A percentile compares a stretch with the other conserved stretches of the same genome.
Evolutionary conservation across 192 early-diverging fungal species (phyloP).

Genomic region (Entomortierella chlamydospora): DNA sequence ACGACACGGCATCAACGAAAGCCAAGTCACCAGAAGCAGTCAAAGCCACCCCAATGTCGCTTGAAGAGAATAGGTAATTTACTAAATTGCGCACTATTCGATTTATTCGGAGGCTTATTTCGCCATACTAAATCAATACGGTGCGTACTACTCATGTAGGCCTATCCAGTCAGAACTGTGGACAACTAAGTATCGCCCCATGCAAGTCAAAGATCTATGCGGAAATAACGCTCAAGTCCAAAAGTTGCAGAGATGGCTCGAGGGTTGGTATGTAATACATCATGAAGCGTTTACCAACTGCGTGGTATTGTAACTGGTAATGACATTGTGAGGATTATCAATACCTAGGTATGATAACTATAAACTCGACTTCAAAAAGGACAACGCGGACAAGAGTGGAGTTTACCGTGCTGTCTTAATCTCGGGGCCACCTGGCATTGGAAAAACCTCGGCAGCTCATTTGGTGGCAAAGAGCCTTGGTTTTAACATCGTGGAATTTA

Average conservation of each 20-base stretch:
- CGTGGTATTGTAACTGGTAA: no score
- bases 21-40: not conserved
- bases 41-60: not conserved
- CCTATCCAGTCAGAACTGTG: slow-evolving; percentile 69
- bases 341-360: slow-evolving; percentile 60
- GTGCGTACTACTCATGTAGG: not conserved
- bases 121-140: not conserved
- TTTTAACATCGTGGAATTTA: slow-evolving; percentile 92
- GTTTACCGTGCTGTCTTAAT: slow-evolving; percentile 79
- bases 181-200: slow-evolving; percentile 96
- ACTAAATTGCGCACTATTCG: not conserved
- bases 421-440: slow-evolving; percentile 97
- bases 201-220: slow-evolving; percentile 80
- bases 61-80: not conserved
- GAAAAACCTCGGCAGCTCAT: slow-evolving; percentile 97
- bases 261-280: slow-evolving; percentile 70
- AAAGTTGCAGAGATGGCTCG: slow-evolving; percentile 80
- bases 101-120: no score
- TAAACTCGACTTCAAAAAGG: slow-evolving; percentile 60
- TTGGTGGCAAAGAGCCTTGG: slow-evolving; percentile 84
- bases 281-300: no score
- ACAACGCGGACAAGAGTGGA: slow-evolving; percentile 65
- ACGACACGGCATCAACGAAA: not conserved
- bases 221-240: slow-evolving; percentile 85
- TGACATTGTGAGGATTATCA: not conserved